Base-by-base conservation (phyloP, 169 alveolate species). In the Cryptosporidium tyzzeri region DNA sequence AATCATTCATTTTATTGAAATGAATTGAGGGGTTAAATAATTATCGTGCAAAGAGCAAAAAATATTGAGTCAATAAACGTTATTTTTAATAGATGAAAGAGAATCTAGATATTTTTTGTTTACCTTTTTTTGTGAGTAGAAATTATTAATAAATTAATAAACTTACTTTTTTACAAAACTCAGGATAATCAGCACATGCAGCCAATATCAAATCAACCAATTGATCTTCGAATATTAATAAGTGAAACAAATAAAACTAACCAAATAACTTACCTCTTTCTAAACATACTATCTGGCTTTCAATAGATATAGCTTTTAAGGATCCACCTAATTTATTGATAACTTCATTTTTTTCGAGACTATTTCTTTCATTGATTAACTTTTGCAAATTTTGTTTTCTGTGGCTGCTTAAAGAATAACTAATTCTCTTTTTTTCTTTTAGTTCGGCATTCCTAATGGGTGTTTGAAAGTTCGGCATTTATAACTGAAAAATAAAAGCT, bases 121-220 rank as follows among this genome's bases (percentile, higher is more conserved):
- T 23, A 74, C 86, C 86, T 74, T 23, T 48, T 48, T 48, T 48
- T 48, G 55, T 48, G n/a, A 16, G 21, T 48, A 48, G 55, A 16
- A 48, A 48, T 48, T 16, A 12, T 48, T 48, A 48, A 16, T 48
- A 48, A 2, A 48, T 48, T 48, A 48, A 48, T 48, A 0, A 18
- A 59, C 86, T 31, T 74, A 74, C 86, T 35, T 74, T 74, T 58
- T 74, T 53, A 39, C 37, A 33, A 61, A 74, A 74, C 21, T 74
- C 71, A 14, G 86, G 86, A 35, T 74, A 59, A 35, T 74, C 71
- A 12, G 71, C 86, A 23, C 86, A 74, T 35, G 86, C 86, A 58
- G 29, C 65, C 37, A 74, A 37, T 21, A 74, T 12, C 33, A 74
- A 59, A 33, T 74, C 86, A 37, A 74, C 86, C 18, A 74, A 35